Evolutionary conservation across 768 basidiomycete genomes (phyloP).

Genomic region (Pleurotus tuoliensis): DNA sequence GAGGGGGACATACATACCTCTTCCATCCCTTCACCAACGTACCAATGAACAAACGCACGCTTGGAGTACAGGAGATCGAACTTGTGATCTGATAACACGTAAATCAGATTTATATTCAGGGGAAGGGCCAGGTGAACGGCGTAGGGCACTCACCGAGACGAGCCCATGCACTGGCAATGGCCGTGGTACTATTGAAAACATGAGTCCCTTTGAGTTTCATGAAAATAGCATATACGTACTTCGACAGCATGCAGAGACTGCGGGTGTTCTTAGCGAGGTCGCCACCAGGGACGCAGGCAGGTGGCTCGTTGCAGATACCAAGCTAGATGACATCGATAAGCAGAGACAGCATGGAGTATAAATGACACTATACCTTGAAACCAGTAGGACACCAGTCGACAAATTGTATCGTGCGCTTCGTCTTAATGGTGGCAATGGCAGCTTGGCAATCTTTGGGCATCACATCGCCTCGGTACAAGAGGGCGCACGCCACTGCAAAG

Average conservation of each 20-base stretch:
- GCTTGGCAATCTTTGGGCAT: conserved; percentile 95
- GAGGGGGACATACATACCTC: conserved; percentile 43
- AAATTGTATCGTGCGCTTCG: conserved; percentile 96
- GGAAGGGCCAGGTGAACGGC: conserved; percentile 18
- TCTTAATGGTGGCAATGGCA: conserved; percentile 92
- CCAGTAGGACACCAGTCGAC: conserved; percentile 99
- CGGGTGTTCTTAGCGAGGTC: conserved; percentile 93
- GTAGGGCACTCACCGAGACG: conserved; percentile 51
- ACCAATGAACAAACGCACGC: conserved; percentile 91
- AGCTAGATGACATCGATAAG: conserved; percentile 40
- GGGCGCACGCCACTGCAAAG: conserved; percentile 76
- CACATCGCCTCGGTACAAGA: conserved; percentile 94
- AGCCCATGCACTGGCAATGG: conserved; percentile 93
- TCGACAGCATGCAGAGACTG: conserved; percentile 97
- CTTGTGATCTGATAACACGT: conserved; percentile 70
- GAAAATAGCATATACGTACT: conserved; percentile 36
- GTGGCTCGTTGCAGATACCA: conserved; percentile 96
- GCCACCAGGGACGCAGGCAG: conserved; percentile 88
- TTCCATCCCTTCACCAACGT: conserved; percentile 99
- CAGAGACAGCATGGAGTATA: too few relatives aligned
- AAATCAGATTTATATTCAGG: conserved; percentile 55
- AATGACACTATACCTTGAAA: conserved; percentile 58
- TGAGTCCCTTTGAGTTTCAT: neutral
- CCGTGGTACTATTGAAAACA: conserved; percentile 62
- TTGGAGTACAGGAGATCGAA: conserved; percentile 98